A percentile compares a stretch with the other conserved stretches of the same genome.
These are phyloP conservation scores for Vaucheria bursata DNA, from an alignment of 352 stramenopile species.

Conservation along the genomic window DNA sequence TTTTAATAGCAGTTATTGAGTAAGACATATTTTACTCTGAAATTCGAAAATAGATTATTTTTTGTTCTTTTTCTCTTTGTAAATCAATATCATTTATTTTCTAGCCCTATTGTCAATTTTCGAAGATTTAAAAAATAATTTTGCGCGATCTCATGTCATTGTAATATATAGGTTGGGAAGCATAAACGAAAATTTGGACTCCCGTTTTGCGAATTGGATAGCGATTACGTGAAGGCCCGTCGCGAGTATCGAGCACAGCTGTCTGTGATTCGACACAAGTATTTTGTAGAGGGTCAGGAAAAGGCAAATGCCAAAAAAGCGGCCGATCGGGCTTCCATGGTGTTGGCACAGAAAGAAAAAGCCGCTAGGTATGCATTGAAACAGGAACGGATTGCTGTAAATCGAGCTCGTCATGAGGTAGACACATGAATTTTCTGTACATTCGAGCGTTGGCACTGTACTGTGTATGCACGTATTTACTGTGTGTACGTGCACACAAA, in stretches of 20 bases:
- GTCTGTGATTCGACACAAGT: background rate
- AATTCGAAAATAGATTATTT: no score
- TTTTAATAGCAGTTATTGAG: no score
- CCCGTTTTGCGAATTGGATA: background rate
- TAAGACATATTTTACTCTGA: no score
- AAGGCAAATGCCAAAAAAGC: background rate
- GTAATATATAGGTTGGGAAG: background rate
- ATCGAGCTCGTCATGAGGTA: background rate
- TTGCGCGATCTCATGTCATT: no score
- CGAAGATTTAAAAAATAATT: no score
- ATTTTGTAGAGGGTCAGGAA: background rate
- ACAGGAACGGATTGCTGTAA: background rate
- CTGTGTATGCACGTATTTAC: no score
- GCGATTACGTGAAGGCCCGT: constrained; percentile 5
- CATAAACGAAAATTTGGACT: background rate
- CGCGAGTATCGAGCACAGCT: background rate
- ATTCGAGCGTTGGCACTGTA: no score
- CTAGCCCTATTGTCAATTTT: no score
- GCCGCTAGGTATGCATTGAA: background rate
- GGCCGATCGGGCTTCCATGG: background rate
- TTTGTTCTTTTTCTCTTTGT: no score
- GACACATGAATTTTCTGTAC: no score
- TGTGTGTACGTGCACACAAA: no score
- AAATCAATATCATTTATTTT: no score
- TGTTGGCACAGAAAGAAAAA: constrained; percentile 2